Evolutionary conservation across 163 green algal species (phyloP), one percentile per base, ranked within the genome.

Genomic region (Chlamydomonas reinhardtii): DNA sequence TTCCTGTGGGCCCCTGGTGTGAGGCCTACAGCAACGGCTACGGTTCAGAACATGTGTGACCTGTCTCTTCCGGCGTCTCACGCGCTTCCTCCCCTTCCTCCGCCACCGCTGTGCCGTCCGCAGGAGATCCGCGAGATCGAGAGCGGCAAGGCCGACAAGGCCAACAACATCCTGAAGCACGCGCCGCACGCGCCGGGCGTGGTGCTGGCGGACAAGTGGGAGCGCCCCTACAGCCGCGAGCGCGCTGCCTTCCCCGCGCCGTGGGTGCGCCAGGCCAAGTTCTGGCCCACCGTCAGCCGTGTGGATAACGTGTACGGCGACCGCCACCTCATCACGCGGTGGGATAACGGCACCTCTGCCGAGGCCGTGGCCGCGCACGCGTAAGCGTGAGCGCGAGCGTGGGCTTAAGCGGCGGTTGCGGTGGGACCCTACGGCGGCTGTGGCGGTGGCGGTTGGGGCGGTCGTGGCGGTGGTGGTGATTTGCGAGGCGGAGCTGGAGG

Each of bases 271-370:
- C 73, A 94, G 70, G 85, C 94, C 91, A 99, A 99, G 96, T 99
- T 99, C 96, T 99, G 98, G 98, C 98, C 98, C 43, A 97, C 95
- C 62, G 96, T 89, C 17, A 90, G 76, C 34, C 93, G 98, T 35
- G 95, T 99, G 48, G 98, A 99, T 92, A 99, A 99, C 88, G 98
- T 99, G 75, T 99, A 97, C 73, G 98, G 98, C 34, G 98, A 99
- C 93, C 94, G 97, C 73, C 94, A 99, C 93, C 91, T 99, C 24
- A 84, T 99, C 37, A 89, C 93, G 31, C 92, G 92, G n/a, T 74
- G 91, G 65, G 39, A 16, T 4, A 29, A 32, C 14, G 71, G 14
- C 37, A 72, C 85, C 14, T 14, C 37, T 20, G 76, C 62, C 22
- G 76, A 85, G 71, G 66, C 77, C 2, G 31, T 82, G 56, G 84